These are phyloP conservation scores for Patellifolia procumbens DNA, from an alignment of 179 eudicot genomes.

Conservation along the genomic window DNA sequence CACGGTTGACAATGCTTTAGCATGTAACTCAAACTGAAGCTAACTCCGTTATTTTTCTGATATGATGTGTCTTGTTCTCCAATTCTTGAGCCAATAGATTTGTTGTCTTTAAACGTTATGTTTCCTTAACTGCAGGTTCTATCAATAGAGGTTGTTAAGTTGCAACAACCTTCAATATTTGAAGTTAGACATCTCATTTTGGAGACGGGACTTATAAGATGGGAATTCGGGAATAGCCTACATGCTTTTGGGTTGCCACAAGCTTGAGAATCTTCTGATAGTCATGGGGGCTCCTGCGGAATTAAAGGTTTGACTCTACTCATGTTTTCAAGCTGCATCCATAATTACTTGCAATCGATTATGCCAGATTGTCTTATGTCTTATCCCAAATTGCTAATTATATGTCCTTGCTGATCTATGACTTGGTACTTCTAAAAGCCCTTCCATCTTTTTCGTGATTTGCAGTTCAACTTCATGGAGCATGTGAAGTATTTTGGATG, in stretches of 20 bases:
- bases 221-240: constrained; percentile 23
- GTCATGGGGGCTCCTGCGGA: constrained; percentile 11
- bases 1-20: neutral
- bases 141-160: constrained; percentile 9
- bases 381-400: neutral
- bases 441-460: neutral
- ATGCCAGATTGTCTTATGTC: too few relatives aligned
- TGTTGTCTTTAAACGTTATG: neutral
- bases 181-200: constrained; percentile 16
- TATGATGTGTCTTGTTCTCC: neutral
- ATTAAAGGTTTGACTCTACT: constrained; percentile 12
- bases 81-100: neutral
- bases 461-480: neutral
- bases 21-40: neutral
- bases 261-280: constrained; percentile 12
- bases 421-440: neutral
- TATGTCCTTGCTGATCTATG: neutral
- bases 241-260: constrained; percentile 20
- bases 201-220: constrained; percentile 17
- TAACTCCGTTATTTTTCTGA: neutral
- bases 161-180: neutral
- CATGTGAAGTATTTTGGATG: neutral
- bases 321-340: neutral
- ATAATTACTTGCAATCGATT: neutral
- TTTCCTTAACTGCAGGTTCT: constrained; percentile 6